phyloP scores from a whole-genome alignment of 805 yeast genomes.

The Cyberlindnera bimundalis region DNA sequence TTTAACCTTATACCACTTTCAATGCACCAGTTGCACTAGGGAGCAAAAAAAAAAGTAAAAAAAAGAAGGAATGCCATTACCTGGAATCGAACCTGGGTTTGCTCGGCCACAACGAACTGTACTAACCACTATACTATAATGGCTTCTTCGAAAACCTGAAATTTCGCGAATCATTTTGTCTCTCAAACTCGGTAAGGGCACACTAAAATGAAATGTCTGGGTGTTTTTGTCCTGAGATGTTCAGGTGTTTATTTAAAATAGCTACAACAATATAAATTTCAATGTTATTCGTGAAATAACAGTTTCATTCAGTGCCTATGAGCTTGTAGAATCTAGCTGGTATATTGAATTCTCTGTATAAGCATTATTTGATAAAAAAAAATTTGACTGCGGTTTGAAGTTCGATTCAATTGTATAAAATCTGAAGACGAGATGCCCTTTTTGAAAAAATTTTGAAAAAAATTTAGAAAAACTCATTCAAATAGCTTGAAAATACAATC shows the following conservation, averaged over 20 bases:
- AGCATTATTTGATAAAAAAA: too few species aligned
- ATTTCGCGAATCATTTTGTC: neutral
- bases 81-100: constrained; percentile 75
- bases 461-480: too few species aligned
- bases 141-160: constrained; percentile 24
- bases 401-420: too few species aligned
- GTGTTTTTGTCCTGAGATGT: neutral
- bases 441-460: too few species aligned
- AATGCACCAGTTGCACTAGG: too few species aligned
- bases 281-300: neutral
- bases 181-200: neutral
- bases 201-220: neutral
- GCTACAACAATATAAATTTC: too few species aligned
- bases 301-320: neutral
- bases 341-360: too few species aligned
- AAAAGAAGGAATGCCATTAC: constrained; percentile 50
- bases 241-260: too few species aligned
- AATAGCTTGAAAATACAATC: too few species aligned
- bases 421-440: too few species aligned
- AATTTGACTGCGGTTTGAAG: too few species aligned
- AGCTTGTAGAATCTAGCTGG: neutral
- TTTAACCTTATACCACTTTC: too few species aligned
- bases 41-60: neutral
- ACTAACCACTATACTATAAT: constrained; percentile 63
- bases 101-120: constrained; percentile 72